Percentiles rank a stretch among this genome's conserved stretches.
These are phyloP conservation scores for Hypseocharis bilobata DNA, from an alignment of 441 rosid species.

Conservation along the genomic window DNA sequence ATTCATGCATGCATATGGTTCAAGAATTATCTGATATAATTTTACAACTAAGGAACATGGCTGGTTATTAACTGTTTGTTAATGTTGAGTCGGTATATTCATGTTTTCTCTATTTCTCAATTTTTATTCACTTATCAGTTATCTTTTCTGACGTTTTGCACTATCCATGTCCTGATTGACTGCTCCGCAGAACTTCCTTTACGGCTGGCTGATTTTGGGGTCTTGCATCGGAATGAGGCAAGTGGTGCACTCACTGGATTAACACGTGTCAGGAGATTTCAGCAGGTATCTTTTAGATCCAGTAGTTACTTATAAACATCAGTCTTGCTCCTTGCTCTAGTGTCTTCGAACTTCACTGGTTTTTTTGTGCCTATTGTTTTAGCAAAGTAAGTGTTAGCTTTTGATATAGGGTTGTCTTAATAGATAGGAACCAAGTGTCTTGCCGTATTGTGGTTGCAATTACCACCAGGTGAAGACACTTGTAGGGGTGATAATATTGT, in stretches of 20 bases:
- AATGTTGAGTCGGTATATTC: too few relatives aligned
- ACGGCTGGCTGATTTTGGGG: constrained; percentile 91
- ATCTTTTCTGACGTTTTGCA: neutral
- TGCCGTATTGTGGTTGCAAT: neutral
- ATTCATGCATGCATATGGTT: neutral
- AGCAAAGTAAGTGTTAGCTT: too few relatives aligned
- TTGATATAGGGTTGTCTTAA: neutral
- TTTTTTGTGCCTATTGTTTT: neutral
- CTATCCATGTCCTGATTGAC: constrained; percentile 9
- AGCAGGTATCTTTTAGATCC: constrained; percentile 50
- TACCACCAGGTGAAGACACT: neutral
- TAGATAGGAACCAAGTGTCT: neutral
- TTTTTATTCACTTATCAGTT: neutral
- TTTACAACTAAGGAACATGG: neutral
- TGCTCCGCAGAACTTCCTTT: constrained; percentile 72
- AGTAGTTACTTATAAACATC: neutral
- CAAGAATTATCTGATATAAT: neutral
- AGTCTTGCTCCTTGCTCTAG: neutral
- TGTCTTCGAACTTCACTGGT: neutral
- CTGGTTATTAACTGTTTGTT: neutral
- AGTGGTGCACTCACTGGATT: constrained; percentile 96
- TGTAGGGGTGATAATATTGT: neutral
- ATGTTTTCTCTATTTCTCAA: too few relatives aligned
- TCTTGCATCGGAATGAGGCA: constrained; percentile 93
- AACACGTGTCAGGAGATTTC: constrained; percentile 95